These are phyloP conservation scores for Xylaria venustula DNA, from an alignment of 495 filamentous ascomycete genomes.

Conservation along the genomic window DNA sequence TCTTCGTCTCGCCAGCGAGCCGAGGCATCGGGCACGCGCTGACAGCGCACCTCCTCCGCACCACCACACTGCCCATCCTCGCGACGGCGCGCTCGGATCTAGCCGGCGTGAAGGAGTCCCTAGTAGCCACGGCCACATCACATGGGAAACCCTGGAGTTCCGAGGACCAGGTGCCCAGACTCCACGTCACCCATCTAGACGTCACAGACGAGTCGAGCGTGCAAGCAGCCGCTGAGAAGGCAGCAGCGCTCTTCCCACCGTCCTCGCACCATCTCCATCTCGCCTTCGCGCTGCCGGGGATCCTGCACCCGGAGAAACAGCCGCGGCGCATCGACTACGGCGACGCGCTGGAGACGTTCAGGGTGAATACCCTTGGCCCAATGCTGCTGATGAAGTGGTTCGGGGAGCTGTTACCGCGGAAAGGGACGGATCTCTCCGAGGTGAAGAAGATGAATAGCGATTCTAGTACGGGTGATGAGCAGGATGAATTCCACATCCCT, in stretches of 20 bases:
- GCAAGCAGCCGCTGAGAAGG: conserved; percentile 36
- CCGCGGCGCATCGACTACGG: conserved; percentile 59
- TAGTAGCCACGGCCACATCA: conserved; percentile 49
- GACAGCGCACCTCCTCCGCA: conserved; percentile 62
- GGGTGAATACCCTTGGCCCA: conserved; percentile 70
- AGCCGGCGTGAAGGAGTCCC: conserved; percentile 44
- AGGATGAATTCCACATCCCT: neutral
- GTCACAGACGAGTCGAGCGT: conserved; percentile 51
- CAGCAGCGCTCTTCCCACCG: conserved; percentile 47
- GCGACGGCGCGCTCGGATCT: conserved; percentile 66
- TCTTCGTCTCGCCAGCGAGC: conserved; percentile 62
- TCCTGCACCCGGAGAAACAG: conserved; percentile 73
- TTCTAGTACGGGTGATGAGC: too few relatives aligned
- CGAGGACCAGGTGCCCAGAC: conserved; percentile 20
- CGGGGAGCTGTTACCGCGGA: conserved; percentile 59
- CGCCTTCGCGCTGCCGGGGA: conserved; percentile 67
- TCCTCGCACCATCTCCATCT: conserved; percentile 59
- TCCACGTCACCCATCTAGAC: conserved; percentile 30
- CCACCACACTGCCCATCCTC: conserved; percentile 65
- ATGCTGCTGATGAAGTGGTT: conserved; percentile 77
- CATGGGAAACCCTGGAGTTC: too few relatives aligned
- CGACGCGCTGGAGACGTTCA: conserved; percentile 59
- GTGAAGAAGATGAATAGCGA: conserved; percentile 6
- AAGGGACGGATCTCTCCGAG: conserved; percentile 30
- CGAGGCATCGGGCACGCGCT: conserved; percentile 74